phyloP scores from a whole-genome alignment of 257 asterid species.

The Vinca minor region DNA sequence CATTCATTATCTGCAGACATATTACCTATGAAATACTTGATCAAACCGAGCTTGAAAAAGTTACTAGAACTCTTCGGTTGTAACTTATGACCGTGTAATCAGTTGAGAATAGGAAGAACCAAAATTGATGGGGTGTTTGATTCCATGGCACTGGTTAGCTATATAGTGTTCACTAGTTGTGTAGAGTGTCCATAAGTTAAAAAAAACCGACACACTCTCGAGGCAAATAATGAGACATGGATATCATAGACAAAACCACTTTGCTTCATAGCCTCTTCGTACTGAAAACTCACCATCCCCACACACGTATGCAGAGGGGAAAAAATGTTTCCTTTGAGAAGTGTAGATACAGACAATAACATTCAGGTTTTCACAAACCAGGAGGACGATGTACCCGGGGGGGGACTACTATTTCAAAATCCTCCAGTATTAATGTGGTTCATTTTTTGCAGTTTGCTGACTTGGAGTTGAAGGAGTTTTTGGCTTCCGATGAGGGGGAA shows the following conservation, averaged over 20 bases:
- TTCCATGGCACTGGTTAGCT: not conserved
- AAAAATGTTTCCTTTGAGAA: too few species aligned
- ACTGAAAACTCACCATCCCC: too few species aligned
- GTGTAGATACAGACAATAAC: not conserved
- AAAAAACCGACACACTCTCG: too few species aligned
- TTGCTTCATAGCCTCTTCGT: too few species aligned
- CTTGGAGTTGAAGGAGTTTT: conserved; percentile 59
- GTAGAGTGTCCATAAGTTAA: not conserved
- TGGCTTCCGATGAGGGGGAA: conserved; percentile 86
- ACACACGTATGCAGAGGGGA: not conserved
- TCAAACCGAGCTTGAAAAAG: not conserved
- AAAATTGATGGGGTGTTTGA: not conserved
- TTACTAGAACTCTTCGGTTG: not conserved
- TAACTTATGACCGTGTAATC: not conserved
- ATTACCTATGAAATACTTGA: not conserved
- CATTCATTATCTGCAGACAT: not conserved
- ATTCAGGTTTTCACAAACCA: not conserved
- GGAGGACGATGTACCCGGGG: not conserved
- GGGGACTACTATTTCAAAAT: not conserved
- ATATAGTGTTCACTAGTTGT: not conserved
- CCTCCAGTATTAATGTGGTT: conserved; percentile 5
- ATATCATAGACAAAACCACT: too few species aligned
- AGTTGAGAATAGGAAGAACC: not conserved
- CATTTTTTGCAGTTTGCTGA: conserved; percentile 53
- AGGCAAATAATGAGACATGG: too few species aligned